These are phyloP conservation scores for Fusarium foetens DNA, from an alignment of 2,329 filamentous ascomycete species.

Conservation along the genomic window DNA sequence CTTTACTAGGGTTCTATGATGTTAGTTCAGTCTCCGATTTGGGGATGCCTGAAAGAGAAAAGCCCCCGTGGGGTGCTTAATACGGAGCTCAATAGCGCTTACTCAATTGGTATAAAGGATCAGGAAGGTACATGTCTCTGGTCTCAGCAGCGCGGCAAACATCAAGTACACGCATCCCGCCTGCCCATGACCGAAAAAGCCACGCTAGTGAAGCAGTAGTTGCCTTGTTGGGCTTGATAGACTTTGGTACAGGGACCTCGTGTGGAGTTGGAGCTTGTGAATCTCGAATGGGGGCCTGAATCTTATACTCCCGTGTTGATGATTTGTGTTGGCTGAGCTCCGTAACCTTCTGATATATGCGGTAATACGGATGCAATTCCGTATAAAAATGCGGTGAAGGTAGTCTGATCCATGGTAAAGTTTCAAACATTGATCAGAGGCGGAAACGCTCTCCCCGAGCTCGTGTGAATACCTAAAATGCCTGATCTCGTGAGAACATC, in stretches of 20 bases:
- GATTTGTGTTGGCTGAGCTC: conserved; percentile 3
- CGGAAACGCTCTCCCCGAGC: not conserved
- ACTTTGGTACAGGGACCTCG: conserved; percentile 38
- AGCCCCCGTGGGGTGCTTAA: conserved; percentile 15
- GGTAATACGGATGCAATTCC: not conserved
- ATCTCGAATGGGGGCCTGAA: conserved; percentile 11
- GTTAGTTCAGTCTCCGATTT: conserved; percentile 1
- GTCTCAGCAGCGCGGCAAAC: not conserved
- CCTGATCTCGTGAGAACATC: conserved; percentile 8
- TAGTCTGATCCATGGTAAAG: not conserved
- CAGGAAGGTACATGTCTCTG: not conserved
- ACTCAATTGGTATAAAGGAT: conserved; percentile 4
- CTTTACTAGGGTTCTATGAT: not conserved
- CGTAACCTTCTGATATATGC: not conserved
- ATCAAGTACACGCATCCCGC: not conserved
- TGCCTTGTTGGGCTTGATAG: conserved; percentile 29
- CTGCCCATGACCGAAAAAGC: conserved; percentile 11
- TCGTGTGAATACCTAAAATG: not conserved
- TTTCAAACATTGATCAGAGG: not conserved
- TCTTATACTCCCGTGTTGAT: conserved; percentile 4
- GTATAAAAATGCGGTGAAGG: conserved; percentile 24
- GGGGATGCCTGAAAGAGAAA: conserved; percentile 23
- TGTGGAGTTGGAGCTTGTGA: conserved; percentile 1
- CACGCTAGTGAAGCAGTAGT: conserved; percentile 25
- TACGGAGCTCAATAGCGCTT: conserved; percentile 1